Evolutionary conservation across 1,284 basidiomycete genomes (phyloP).

Genomic region (Mixia osmundae): DNA sequence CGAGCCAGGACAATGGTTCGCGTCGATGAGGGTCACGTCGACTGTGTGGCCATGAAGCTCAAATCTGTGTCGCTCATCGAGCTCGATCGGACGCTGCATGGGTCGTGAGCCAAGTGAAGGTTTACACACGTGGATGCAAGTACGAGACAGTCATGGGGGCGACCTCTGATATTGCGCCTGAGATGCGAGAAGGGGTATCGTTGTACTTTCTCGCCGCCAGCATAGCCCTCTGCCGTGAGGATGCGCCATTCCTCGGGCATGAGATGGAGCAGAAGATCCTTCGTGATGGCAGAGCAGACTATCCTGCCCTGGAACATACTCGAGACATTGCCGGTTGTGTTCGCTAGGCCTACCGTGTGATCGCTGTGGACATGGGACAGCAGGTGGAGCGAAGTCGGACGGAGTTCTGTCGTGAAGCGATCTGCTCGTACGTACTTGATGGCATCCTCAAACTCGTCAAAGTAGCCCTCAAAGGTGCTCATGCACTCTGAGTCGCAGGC

Average conservation of each 20-base stretch:
- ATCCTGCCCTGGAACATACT: constrained; percentile 11
- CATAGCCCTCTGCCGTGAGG: constrained; percentile 6
- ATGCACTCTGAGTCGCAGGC: too few relatives aligned
- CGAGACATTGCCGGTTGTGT: too few relatives aligned
- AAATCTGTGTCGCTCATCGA: constrained; percentile 7
- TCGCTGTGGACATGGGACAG: constrained; percentile 17
- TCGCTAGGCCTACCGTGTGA: constrained; percentile 12
- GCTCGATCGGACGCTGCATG: constrained; percentile 7
- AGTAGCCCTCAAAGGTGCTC: too few relatives aligned
- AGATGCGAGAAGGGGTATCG: neutral
- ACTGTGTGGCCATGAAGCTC: constrained; percentile 37
- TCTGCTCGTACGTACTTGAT: too few relatives aligned
- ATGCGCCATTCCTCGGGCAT: constrained; percentile 9
- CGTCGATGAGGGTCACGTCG: constrained; percentile 56
- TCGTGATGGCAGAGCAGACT: constrained; percentile 8
- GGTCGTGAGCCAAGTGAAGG: neutral
- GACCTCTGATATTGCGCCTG: neutral
- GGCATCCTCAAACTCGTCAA: too few relatives aligned
- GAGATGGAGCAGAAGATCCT: constrained; percentile 7
- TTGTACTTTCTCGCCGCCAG: constrained; percentile 2
- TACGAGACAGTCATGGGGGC: constrained; percentile 3
- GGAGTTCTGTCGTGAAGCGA: too few relatives aligned
- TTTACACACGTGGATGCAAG: neutral
- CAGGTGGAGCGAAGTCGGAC: too few relatives aligned
- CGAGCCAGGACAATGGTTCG: constrained; percentile 83